These are phyloP conservation scores for Colletotrichum destructivum DNA, from an alignment of 2,329 filamentous ascomycete genomes.

Conservation along the genomic window DNA sequence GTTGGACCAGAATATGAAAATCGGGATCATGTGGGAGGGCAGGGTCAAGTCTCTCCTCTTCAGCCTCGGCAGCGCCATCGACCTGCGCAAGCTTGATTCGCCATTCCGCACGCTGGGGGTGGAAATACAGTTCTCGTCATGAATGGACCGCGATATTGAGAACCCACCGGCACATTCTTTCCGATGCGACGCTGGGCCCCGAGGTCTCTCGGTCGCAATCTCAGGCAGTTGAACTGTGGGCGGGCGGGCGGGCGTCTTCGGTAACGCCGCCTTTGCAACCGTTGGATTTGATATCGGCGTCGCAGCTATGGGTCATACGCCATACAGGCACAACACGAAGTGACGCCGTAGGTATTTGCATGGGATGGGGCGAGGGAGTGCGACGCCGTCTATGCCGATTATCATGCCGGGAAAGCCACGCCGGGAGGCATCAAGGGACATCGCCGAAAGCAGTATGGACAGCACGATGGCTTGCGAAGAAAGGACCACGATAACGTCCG, in stretches of 20 bases:
- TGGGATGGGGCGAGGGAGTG: slow-evolving; percentile 12
- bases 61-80: slow-evolving; percentile 88
- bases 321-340: background rate
- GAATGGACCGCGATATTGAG: slow-evolving; percentile 49
- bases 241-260: no score
- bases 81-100: slow-evolving; percentile 82
- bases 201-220: slow-evolving; percentile 3
- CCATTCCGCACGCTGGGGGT: slow-evolving; percentile 83
- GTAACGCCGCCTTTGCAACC: background rate
- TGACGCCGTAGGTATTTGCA: slow-evolving; percentile 4
- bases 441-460: background rate
- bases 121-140: slow-evolving; percentile 88
- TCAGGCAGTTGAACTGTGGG: background rate
- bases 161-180: slow-evolving; percentile 7
- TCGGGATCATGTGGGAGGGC: slow-evolving; percentile 93
- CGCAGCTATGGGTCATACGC: background rate
- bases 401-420: background rate
- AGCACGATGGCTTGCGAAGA: background rate
- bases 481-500: background rate
- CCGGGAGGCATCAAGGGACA: background rate
- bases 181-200: slow-evolving; percentile 28
- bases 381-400: slow-evolving; percentile 15
- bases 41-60: slow-evolving; percentile 93
- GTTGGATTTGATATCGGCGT: slow-evolving; percentile 3
- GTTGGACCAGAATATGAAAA: slow-evolving; percentile 88